Conservation (phyloP, 768 basidiomycete species). For the Pleurotus tuber-regium region DNA sequence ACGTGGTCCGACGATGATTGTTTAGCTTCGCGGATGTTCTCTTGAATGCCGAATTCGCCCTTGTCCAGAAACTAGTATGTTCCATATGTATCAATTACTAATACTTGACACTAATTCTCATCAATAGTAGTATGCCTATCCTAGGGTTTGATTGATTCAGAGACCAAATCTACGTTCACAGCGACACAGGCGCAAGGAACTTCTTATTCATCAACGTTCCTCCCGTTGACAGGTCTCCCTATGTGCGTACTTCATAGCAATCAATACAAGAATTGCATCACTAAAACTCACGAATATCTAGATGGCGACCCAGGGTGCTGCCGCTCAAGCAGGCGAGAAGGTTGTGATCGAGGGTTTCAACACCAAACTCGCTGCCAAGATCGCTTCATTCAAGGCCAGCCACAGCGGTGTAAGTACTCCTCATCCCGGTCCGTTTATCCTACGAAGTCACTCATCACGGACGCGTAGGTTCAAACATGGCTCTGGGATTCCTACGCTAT, state of each 20-base stretch:
- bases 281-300: slow-evolving; percentile 17
- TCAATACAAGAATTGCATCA: neutral
- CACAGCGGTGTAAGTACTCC: slow-evolving; percentile 42
- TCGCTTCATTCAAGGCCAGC: slow-evolving; percentile 37
- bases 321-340: slow-evolving; percentile 38
- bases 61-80: slow-evolving; percentile 44
- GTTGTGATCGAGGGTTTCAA: slow-evolving; percentile 53
- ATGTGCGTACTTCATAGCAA: slow-evolving; percentile 24
- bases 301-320: slow-evolving; percentile 45
- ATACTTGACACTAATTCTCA: slow-evolving; percentile 7
- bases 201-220: slow-evolving; percentile 49
- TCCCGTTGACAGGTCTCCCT: slow-evolving; percentile 39
- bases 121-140: slow-evolving; percentile 28
- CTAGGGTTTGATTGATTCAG: slow-evolving; percentile 3
- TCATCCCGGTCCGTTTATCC: neutral
- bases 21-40: slow-evolving; percentile 46
- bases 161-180: slow-evolving; percentile 14
- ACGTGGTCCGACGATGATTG: slow-evolving; percentile 2
- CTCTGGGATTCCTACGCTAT: slow-evolving; percentile 48
- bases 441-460: neutral
- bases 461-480: slow-evolving; percentile 48
- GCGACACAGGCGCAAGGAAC: slow-evolving; percentile 52
- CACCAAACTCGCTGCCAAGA: slow-evolving; percentile 39
- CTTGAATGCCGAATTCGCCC: slow-evolving; percentile 46
- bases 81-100: slow-evolving; percentile 13